Evolutionary conservation across 768 basidiomycete species (phyloP).

Genomic region (Thelephora aurantiotincta): DNA sequence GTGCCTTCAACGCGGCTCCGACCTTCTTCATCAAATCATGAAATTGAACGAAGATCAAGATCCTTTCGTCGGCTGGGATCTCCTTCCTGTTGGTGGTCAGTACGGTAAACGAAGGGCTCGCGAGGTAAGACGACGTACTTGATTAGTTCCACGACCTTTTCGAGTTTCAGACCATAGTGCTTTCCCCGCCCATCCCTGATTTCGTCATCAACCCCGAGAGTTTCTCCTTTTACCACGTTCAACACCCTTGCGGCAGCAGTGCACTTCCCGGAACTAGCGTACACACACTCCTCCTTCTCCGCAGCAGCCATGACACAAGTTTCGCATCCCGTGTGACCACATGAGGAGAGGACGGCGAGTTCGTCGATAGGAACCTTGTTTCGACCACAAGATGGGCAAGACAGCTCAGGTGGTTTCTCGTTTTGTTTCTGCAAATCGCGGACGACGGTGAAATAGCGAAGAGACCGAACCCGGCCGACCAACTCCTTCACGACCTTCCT

Average conservation of each 20-base stretch:
- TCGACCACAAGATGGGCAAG: slow-evolving; percentile 49
- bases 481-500: slow-evolving; percentile 79
- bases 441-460: slow-evolving; percentile 86
- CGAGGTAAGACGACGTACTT: slow-evolving; percentile 34
- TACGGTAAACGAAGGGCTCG: not conserved
- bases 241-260: slow-evolving; percentile 67
- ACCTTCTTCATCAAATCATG: slow-evolving; percentile 88
- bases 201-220: slow-evolving; percentile 68
- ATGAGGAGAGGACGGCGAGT: slow-evolving; percentile 78
- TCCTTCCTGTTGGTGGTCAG: slow-evolving; percentile 29
- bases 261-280: slow-evolving; percentile 53
- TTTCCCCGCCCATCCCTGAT: slow-evolving; percentile 57
- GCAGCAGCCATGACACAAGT: slow-evolving; percentile 62
- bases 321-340: slow-evolving; percentile 79
- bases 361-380: slow-evolving; percentile 46
- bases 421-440: slow-evolving; percentile 75
- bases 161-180: slow-evolving; percentile 74
- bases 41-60: slow-evolving; percentile 94
- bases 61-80: slow-evolving; percentile 63
- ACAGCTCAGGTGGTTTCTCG: slow-evolving; percentile 39
- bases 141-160: slow-evolving; percentile 62
- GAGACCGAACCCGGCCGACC: slow-evolving; percentile 76
- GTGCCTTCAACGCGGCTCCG: slow-evolving; percentile 58
- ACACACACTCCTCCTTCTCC: slow-evolving; percentile 70
- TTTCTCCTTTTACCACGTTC: slow-evolving; percentile 72